Evolutionary conservation across 2,329 filamentous ascomycete genomes (phyloP), one percentile per base, ranked within the genome.

Genomic region (Talaromyces albobiverticillius): DNA sequence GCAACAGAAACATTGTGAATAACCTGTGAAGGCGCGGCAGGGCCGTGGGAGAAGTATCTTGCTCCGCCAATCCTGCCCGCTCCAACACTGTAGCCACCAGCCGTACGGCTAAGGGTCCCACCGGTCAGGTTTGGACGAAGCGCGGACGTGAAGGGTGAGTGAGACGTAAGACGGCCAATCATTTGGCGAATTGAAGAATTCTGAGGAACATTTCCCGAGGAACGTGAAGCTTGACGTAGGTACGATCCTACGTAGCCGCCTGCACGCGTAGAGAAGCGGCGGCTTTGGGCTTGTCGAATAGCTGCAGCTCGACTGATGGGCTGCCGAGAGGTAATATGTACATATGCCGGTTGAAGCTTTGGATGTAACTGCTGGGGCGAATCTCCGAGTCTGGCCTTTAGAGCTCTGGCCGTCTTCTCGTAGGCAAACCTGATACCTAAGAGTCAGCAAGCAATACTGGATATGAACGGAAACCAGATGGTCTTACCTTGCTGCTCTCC

Each of bases 1-100:
- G 91, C 94, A 62, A 91, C 86, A 11, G 90, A 95, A n/a, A 96
- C 93, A 72, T 96, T 96, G 71, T 94, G 88, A 49, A 97, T 83
- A 45, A 97, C 90, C 70, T 97, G 90, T 1, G 92, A 90, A 36
- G 90, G 91, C 7, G 87, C 84, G 9, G 89, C 87, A 1, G 93
- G 90, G 1, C 85, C 83, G 73, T 96, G 92, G 1, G 90, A 95
- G 75, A 97, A 97, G 76, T 93, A 93, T 61, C 93, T 83, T 22
- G 86, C 84, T 42, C 87, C 89, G 61, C 88, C 85, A 55, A 83
- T 70, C 45, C 85, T 80, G 29, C 86, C 87, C 47, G 85, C 83
- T 26, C 89, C 89, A 53, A 81, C 74, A 36, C 89, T 75, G 59
- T 99, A 99, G n/a, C 94, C 94, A 60, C 93, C 91, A 7, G 92